A percentile compares a stretch with the other conserved stretches of the same genome.
Conservation (phyloP, 768 basidiomycete genomes). For the Aureoboletus auriporus region DNA sequence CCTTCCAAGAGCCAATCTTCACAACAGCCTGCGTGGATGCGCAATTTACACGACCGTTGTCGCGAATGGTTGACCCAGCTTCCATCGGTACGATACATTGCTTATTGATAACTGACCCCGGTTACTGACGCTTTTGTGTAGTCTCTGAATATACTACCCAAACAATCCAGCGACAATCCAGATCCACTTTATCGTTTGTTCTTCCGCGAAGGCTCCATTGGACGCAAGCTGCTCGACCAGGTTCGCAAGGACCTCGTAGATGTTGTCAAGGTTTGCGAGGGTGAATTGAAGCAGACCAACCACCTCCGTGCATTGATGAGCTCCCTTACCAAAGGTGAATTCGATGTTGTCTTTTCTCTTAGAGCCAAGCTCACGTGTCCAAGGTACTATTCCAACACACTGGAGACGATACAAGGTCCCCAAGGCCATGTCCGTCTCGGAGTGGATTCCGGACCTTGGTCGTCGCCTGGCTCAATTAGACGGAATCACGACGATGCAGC, state of each 20-base stretch:
- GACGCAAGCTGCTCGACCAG: conserved; percentile 68
- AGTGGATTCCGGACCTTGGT: conserved; percentile 81
- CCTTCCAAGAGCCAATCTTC: conserved; percentile 60
- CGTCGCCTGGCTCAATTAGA: conserved; percentile 83
- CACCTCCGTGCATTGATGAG: conserved; percentile 91
- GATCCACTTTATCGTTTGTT: conserved; percentile 90
- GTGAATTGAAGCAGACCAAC: conserved; percentile 92
- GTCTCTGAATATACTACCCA: conserved; percentile 62
- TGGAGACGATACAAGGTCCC: conserved; percentile 91
- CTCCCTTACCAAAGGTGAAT: conserved; percentile 78
- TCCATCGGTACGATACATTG: conserved; percentile 54
- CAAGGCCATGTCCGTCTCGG: conserved; percentile 74
- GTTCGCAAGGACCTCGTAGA: conserved; percentile 80
- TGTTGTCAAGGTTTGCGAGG: conserved; percentile 80
- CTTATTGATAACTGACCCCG: not conserved
- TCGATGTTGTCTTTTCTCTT: not conserved
- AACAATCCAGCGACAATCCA: conserved; percentile 63
- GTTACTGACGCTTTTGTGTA: conserved; percentile 27
- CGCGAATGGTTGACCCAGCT: conserved; percentile 77
- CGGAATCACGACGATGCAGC: conserved; percentile 47
- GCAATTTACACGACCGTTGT: conserved; percentile 73
- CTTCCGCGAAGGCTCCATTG: conserved; percentile 80
- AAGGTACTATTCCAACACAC: conserved; percentile 83
- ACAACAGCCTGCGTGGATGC: conserved; percentile 95
- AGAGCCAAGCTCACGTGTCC: conserved; percentile 9